These are phyloP conservation scores for Picocystis salinarum DNA, from an alignment of 139 green algal genomes.

Conservation along the genomic window DNA sequence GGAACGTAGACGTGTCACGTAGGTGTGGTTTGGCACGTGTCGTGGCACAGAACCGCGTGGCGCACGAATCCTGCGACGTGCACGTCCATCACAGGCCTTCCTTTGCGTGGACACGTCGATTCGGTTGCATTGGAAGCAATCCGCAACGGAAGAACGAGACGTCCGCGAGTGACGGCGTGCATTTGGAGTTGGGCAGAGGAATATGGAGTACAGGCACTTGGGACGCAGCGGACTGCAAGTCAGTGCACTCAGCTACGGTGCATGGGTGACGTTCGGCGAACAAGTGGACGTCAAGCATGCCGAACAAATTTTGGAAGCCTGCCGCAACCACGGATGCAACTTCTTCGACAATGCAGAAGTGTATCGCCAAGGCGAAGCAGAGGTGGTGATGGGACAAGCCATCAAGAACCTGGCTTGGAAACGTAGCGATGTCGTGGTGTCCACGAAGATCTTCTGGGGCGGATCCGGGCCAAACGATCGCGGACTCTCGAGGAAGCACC, in stretches of 20 bases:
- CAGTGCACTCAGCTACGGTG: slow-evolving; percentile 31
- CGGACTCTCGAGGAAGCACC: slow-evolving; percentile 67
- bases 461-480: neutral
- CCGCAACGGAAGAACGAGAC: too few relatives aligned
- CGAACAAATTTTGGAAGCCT: slow-evolving; percentile 33
- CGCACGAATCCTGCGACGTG: too few relatives aligned
- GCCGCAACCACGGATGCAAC: slow-evolving; percentile 38
- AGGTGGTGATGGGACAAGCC: slow-evolving; percentile 61
- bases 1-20: too few relatives aligned
- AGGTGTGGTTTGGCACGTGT: too few relatives aligned
- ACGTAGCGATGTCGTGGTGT: slow-evolving; percentile 43
- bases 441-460: slow-evolving; percentile 67
- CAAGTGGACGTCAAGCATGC: slow-evolving; percentile 29
- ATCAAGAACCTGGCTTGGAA: slow-evolving; percentile 48
- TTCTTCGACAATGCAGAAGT: slow-evolving; percentile 75
- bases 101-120: too few relatives aligned
- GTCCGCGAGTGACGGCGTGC: too few relatives aligned
- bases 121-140: too few relatives aligned
- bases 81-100: too few relatives aligned
- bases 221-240: slow-evolving; percentile 36
- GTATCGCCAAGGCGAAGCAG: slow-evolving; percentile 50
- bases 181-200: neutral
- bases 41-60: too few relatives aligned
- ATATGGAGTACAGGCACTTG: slow-evolving; percentile 38
- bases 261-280: slow-evolving; percentile 42